Conservation (phyloP, 2,329 filamentous ascomycete species). For the Phyllosticta citribraziliensis region DNA sequence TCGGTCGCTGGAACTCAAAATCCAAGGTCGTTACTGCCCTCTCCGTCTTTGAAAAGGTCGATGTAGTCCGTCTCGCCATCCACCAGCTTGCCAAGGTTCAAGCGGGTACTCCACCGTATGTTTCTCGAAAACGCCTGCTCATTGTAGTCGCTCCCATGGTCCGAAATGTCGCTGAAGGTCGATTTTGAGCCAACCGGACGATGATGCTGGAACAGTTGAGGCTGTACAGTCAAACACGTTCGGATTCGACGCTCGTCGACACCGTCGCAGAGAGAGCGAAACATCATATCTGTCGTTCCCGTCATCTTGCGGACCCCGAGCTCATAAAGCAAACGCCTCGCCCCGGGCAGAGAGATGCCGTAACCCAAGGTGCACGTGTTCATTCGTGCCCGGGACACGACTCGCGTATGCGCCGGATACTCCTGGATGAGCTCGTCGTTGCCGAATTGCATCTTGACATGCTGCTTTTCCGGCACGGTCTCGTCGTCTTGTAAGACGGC, state of each 20-base stretch:
- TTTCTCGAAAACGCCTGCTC: conserved; percentile 14
- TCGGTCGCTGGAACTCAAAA: neutral
- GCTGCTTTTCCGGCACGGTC: conserved; percentile 16
- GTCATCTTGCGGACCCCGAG: conserved; percentile 16
- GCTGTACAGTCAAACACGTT: conserved; percentile 20
- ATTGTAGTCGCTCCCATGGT: conserved; percentile 14
- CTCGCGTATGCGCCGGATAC: conserved; percentile 13
- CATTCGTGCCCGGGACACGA: conserved; percentile 10
- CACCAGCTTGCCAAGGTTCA: conserved; percentile 16
- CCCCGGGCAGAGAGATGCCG: conserved; percentile 13
- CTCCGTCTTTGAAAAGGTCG: conserved; percentile 5
- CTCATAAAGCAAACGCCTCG: conserved; percentile 21
- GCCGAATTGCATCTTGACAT: conserved; percentile 17
- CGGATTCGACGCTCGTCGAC: conserved; percentile 11
- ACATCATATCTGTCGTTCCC: conserved; percentile 25
- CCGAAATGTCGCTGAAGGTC: conserved; percentile 16
- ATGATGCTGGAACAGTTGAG: conserved; percentile 18
- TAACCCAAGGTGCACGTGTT: conserved; percentile 12
- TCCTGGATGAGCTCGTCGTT: neutral
- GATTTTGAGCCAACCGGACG: conserved; percentile 12
- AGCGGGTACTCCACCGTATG: conserved; percentile 18
- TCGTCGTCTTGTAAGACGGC: conserved; percentile 15
- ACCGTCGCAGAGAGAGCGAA: conserved; percentile 22
- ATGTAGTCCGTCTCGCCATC: conserved; percentile 13
- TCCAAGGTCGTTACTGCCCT: neutral